Conservation (phyloP, 2,329 filamentous ascomycete genomes). For the Fusarium concolor region DNA sequence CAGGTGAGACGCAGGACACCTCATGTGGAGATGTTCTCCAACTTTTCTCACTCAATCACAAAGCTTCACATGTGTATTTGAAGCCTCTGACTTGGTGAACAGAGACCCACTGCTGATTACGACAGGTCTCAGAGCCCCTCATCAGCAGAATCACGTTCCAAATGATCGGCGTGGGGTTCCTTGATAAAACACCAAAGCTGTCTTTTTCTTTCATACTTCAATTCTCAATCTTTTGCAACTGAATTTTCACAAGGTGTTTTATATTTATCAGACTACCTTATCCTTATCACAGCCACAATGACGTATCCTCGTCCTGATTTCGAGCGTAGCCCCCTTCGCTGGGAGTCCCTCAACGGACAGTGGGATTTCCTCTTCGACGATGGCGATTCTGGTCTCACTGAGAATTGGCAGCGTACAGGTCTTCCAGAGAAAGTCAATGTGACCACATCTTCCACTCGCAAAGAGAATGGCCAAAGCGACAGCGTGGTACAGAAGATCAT, state of each 20-base stretch:
- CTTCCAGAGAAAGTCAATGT: conserved; percentile 58
- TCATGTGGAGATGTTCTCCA: conserved; percentile 37
- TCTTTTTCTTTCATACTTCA: background rate
- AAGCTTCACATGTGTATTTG: conserved; percentile 1
- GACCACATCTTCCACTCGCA: conserved; percentile 35
- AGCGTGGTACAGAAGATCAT: conserved; percentile 59
- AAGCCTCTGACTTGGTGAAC: conserved; percentile 22
- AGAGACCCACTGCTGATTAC: conserved; percentile 37
- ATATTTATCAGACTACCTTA: too few species aligned
- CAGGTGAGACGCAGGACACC: conserved; percentile 15
- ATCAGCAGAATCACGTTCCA: conserved; percentile 11
- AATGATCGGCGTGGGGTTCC: conserved; percentile 22
- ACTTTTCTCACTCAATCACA: conserved; percentile 32
- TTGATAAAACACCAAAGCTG: conserved; percentile 15
- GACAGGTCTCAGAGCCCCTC: conserved; percentile 23
- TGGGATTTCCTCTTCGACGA: conserved; percentile 77
- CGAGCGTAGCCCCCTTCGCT: conserved; percentile 64
- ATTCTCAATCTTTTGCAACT: background rate
- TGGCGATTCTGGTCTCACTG: conserved; percentile 64
- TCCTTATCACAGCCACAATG: conserved; percentile 27
- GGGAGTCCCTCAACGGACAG: conserved; percentile 70
- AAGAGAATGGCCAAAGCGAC: conserved; percentile 50
- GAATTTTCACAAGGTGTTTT: background rate
- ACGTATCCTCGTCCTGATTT: conserved; percentile 75
- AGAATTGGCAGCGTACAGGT: conserved; percentile 65